Evolutionary conservation across 2,329 filamentous ascomycete genomes (phyloP).

Genomic region (Metarhizium album): DNA sequence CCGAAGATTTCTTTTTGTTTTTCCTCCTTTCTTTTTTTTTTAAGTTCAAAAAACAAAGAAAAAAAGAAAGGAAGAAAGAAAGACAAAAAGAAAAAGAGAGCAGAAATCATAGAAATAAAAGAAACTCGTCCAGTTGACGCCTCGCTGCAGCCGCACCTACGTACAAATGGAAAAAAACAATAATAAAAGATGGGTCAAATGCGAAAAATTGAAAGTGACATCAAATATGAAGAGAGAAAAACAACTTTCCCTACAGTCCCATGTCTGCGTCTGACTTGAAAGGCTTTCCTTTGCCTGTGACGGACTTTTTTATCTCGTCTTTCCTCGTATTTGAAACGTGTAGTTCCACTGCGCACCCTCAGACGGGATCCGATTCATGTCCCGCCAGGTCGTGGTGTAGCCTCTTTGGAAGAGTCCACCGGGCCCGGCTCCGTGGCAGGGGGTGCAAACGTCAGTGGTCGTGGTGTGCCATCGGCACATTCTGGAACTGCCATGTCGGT

Average conservation of each 20-base stretch:
- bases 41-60: too few species aligned
- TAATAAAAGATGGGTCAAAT: too few species aligned
- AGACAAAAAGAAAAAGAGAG: neutral
- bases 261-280: neutral
- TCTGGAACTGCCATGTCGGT: neutral
- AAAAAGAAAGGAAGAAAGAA: too few species aligned
- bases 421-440: neutral
- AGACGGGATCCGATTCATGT: constrained; percentile 10
- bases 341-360: neutral
- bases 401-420: constrained; percentile 17
- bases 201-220: constrained; percentile 5
- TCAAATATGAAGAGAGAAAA: constrained; percentile 4
- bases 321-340: neutral
- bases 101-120: neutral
- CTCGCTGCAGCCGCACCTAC: constrained; percentile 14
- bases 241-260: neutral
- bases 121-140: constrained; percentile 9
- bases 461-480: constrained; percentile 19
- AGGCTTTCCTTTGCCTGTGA: neutral
- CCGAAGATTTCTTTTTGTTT: too few species aligned
- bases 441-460: constrained; percentile 18
- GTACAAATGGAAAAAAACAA: constrained; percentile 4
- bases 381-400: constrained; percentile 27
- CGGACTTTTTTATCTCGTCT: neutral
- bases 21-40: too few species aligned